These are phyloP conservation scores for Neltuma alba DNA, from an alignment of 306 rosid genomes.

Conservation along the genomic window DNA sequence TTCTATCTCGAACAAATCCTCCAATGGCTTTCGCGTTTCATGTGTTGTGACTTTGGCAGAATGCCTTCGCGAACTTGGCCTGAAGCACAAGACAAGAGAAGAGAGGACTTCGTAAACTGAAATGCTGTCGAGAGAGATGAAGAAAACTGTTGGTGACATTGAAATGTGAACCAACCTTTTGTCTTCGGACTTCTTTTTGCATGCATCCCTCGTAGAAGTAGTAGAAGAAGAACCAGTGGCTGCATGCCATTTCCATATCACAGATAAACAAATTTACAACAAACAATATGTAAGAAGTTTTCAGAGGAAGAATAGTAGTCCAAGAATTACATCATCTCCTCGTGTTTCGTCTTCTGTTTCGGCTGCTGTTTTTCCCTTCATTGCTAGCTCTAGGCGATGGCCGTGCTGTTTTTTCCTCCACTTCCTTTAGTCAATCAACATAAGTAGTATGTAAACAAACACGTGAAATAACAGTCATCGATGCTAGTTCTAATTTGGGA, in stretches of 20 bases:
- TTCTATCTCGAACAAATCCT: conserved; percentile 62
- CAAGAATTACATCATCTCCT: conserved; percentile 55
- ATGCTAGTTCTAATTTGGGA: neutral
- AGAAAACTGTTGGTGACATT: no score
- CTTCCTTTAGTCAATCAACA: conserved; percentile 46
- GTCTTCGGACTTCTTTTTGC: conserved; percentile 46
- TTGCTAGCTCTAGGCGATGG: conserved; percentile 21
- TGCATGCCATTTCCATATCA: conserved; percentile 35
- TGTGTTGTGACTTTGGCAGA: conserved; percentile 46
- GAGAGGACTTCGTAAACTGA: neutral
- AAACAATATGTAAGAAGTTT: neutral
- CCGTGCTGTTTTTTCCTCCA: conserved; percentile 33
- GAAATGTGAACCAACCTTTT: conserved; percentile 55
- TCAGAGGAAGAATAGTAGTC: conserved; percentile 1
- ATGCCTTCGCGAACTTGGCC: conserved; percentile 59
- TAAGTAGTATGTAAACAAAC: conserved; percentile 1
- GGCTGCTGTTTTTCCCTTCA: conserved; percentile 30
- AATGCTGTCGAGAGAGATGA: neutral
- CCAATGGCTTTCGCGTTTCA: conserved; percentile 39
- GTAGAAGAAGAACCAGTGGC: conserved; percentile 59
- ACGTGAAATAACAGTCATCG: conserved; percentile 14
- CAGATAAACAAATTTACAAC: neutral
- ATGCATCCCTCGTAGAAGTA: conserved; percentile 36
- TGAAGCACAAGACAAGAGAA: conserved; percentile 9
- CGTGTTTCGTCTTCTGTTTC: conserved; percentile 37